A percentile compares a stretch with the other conserved stretches of the same genome.
Conservation (phyloP, 768 basidiomycete genomes). For the Tricholoma sp. region DNA sequence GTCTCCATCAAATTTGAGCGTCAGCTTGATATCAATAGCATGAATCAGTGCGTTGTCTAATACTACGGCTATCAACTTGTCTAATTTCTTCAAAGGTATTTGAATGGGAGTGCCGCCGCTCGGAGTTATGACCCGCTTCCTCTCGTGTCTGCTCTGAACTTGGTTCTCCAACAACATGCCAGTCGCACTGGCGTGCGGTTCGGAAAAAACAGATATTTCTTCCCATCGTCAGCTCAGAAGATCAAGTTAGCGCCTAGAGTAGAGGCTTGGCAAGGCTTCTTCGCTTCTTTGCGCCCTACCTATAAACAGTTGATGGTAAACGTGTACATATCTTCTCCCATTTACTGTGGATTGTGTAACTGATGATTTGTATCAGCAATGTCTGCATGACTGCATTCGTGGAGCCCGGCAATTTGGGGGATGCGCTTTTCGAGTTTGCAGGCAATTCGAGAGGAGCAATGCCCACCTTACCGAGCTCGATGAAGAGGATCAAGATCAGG, state of each 20-base stretch:
- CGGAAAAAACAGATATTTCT: slow-evolving; percentile 55
- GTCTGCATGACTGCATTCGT: slow-evolving; percentile 55
- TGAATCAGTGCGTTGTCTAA: slow-evolving; percentile 27
- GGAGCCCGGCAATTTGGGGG: slow-evolving; percentile 56
- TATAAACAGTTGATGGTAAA: slow-evolving; percentile 50
- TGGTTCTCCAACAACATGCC: slow-evolving; percentile 48
- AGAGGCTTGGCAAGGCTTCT: slow-evolving; percentile 42
- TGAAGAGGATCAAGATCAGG: slow-evolving; percentile 54
- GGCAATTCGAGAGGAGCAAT: slow-evolving; percentile 35
- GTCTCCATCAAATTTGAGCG: slow-evolving; percentile 36
- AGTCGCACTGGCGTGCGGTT: slow-evolving; percentile 43
- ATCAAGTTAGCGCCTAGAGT: slow-evolving; percentile 28
- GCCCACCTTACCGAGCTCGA: slow-evolving; percentile 40
- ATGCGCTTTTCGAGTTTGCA: slow-evolving; percentile 48
- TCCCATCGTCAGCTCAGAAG: slow-evolving; percentile 27
- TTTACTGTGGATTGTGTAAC: background rate
- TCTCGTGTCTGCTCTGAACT: slow-evolving; percentile 52
- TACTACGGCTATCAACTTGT: background rate
- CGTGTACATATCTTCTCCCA: slow-evolving; percentile 29
- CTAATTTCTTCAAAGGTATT: slow-evolving; percentile 36
- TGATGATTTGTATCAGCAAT: slow-evolving; percentile 27
- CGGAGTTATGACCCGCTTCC: slow-evolving; percentile 45
- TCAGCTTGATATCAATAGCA: slow-evolving; percentile 29
- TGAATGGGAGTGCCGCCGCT: slow-evolving; percentile 40
- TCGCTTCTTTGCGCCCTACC: slow-evolving; percentile 42